phyloP scores from a whole-genome alignment of 2,329 filamentous ascomycete species.

The Ophiosphaerella narmari region DNA sequence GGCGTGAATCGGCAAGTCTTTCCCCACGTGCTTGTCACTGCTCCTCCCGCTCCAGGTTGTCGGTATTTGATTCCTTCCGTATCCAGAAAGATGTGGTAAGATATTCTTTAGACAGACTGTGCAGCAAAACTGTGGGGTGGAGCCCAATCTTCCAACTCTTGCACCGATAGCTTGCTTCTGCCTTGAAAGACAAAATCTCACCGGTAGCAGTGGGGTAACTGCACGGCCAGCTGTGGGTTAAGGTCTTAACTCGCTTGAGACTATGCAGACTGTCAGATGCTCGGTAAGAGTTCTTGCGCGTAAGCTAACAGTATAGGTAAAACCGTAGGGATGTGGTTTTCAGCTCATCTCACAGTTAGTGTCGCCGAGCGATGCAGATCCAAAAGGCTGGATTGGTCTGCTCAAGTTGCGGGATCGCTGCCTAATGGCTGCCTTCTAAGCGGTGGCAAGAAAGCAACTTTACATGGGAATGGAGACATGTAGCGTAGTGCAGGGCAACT shows the following conservation, averaged over 20 bases:
- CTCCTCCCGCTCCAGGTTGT: no score
- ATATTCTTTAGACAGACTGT: background rate
- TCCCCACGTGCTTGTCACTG: background rate
- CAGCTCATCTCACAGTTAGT: slow-evolving; percentile 35
- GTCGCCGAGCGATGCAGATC: slow-evolving; percentile 22
- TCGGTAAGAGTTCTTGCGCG: slow-evolving; percentile 13
- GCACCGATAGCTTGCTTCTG: slow-evolving; percentile 26
- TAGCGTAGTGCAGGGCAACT: background rate
- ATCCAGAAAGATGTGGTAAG: slow-evolving; percentile 8
- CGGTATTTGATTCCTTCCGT: no score
- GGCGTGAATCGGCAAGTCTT: background rate
- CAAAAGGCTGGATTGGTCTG: slow-evolving; percentile 11
- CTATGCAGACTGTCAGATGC: slow-evolving; percentile 31
- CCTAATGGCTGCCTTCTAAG: slow-evolving; percentile 30
- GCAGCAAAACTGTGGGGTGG: background rate
- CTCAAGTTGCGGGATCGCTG: slow-evolving; percentile 23
- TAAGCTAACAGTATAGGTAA: slow-evolving; percentile 13
- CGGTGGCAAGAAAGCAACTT: background rate
- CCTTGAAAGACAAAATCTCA: slow-evolving; percentile 32
- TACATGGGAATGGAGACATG: background rate
- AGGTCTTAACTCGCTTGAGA: slow-evolving; percentile 9
- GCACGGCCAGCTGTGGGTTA: slow-evolving; percentile 11
- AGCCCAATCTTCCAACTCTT: slow-evolving; percentile 16
- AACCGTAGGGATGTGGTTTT: slow-evolving; percentile 16
- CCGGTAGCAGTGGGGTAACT: slow-evolving; percentile 39